A percentile compares a stretch with the other conserved stretches of the same genome.
Evolutionary conservation across 1,284 basidiomycete species (phyloP).

Genomic region (Ustilago xerochloae): DNA sequence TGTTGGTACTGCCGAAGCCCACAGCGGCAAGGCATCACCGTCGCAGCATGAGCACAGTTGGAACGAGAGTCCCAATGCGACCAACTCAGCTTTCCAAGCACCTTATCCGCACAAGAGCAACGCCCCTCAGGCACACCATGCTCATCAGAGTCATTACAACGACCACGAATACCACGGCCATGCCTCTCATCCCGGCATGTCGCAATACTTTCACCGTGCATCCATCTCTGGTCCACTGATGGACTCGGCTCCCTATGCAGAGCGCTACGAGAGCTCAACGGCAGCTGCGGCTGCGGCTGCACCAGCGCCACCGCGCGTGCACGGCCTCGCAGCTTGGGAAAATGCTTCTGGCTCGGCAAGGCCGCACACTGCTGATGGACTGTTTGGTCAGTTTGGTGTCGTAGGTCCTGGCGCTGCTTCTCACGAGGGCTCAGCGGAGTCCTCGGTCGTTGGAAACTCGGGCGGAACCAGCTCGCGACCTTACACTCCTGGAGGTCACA

Average conservation of each 20-base stretch:
- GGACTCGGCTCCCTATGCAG: constrained; percentile 20
- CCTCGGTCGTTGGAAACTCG: constrained; percentile 5
- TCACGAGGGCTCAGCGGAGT: constrained; percentile 18
- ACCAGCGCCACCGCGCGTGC: constrained; percentile 49
- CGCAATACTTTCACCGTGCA: constrained; percentile 49
- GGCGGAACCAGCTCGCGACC: constrained; percentile 23
- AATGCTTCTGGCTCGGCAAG: constrained; percentile 53
- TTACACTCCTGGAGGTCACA: constrained; percentile 26
- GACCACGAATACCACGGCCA: constrained; percentile 27
- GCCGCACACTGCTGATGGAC: constrained; percentile 63
- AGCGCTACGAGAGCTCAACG: constrained; percentile 21
- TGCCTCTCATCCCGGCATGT: constrained; percentile 7
- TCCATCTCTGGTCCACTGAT: constrained; percentile 58
- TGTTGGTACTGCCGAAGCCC: constrained; percentile 15
- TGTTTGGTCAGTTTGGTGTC: constrained; percentile 55
- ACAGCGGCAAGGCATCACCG: constrained; percentile 23
- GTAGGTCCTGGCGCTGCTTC: constrained; percentile 6
- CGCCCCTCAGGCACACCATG: constrained; percentile 10
- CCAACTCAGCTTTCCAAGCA: constrained; percentile 14
- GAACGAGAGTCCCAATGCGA: constrained; percentile 19
- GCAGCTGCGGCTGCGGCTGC: constrained; percentile 25
- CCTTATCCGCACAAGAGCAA: constrained; percentile 18
- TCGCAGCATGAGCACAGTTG: constrained; percentile 26
- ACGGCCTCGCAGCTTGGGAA: constrained; percentile 55
- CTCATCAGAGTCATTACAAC: constrained; percentile 13